phyloP scores from a whole-genome alignment of 106 monocot species.

The Acorus gramineus region DNA sequence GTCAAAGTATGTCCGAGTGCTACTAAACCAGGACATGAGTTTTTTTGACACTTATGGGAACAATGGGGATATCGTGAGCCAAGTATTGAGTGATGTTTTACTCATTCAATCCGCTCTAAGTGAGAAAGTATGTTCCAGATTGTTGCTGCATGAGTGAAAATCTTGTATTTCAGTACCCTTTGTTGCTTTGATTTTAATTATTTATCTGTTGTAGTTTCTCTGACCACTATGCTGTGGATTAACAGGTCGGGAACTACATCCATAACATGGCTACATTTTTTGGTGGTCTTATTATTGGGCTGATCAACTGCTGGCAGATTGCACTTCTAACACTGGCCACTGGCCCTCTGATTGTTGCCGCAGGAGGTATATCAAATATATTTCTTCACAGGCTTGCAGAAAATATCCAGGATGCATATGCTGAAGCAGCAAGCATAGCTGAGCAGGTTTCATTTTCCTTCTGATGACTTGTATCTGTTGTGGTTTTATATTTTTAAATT shows the following conservation, averaged over 20 bases:
- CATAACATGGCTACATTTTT: conserved; percentile 99
- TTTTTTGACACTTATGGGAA: conserved; percentile 99
- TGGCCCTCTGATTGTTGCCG: conserved; percentile 97
- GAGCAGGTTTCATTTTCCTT: conserved; percentile 60
- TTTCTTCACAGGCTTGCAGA: conserved; percentile 98
- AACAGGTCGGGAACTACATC: conserved; percentile 97
- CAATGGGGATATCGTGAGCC: conserved; percentile 99
- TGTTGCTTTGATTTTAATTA: no score
- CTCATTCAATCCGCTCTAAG: conserved; percentile 99
- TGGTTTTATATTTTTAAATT: neutral
- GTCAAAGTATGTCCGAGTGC: conserved; percentile 94
- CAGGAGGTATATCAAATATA: conserved; percentile 98
- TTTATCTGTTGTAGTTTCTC: no score
- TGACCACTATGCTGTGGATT: no score
- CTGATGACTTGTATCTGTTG: neutral
- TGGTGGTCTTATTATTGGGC: conserved; percentile 87
- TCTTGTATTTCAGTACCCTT: no score
- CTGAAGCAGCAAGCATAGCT: conserved; percentile 99
- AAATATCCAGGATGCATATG: conserved; percentile 99
- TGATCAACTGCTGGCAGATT: conserved; percentile 98
- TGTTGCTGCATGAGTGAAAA: neutral
- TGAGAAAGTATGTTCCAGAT: conserved; percentile 68
- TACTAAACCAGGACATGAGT: conserved; percentile 98
- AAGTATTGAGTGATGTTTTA: conserved; percentile 98
- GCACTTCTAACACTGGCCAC: conserved; percentile 88